Base-by-base conservation (phyloP, 495 filamentous ascomycete genomes). In the Stereocaulon alpinum region DNA sequence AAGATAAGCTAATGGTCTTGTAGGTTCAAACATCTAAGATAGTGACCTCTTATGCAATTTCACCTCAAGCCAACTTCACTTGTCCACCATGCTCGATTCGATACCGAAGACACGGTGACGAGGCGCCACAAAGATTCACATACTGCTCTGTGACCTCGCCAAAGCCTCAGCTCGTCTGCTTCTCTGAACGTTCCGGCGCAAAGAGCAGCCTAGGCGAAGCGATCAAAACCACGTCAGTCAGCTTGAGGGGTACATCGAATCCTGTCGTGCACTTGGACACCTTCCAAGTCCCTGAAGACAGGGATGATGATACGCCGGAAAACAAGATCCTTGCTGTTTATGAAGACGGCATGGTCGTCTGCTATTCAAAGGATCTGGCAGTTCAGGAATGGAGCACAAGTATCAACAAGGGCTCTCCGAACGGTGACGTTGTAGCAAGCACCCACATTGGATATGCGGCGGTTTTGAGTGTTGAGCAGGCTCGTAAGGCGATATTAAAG, bases 31-130 rank as follows among this genome's bases (percentile, higher is more conserved):
- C 84, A 1, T 82, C 88, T n/a, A 85, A 83, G 58, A 80, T 91
- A 37, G 76, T 92, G 29, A 87, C 89, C 15, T 92, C 89, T 1
- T 94, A 95, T 67, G 86, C 89, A 24, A 74, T 95, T 53, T 87
- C 90, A 43, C 89, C 91, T 20, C 83, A 93, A 67, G 82, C 87
- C 12, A 79, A 77, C 43, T 86, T 95, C 68, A 85, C 86, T 56
- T 89, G 88, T 64, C 76, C 86, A 43, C 84, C 89, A 59, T 86
- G 77, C 70, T 94, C 89, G 7, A 71, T 93, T 40, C 82, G 87
- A 68, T 79, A 75, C 61, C 82, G 82, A 70, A 63, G 76, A 17
- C 68, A 74, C 14, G 71, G 72, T 27, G 74, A 75, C 34, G 74
- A 74, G 40, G 72, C 74, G n/a, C 72, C 84, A 6, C 78, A 77